Conservation (phyloP, 1,284 basidiomycete genomes). For the Stygiomarasmius scandens region DNA sequence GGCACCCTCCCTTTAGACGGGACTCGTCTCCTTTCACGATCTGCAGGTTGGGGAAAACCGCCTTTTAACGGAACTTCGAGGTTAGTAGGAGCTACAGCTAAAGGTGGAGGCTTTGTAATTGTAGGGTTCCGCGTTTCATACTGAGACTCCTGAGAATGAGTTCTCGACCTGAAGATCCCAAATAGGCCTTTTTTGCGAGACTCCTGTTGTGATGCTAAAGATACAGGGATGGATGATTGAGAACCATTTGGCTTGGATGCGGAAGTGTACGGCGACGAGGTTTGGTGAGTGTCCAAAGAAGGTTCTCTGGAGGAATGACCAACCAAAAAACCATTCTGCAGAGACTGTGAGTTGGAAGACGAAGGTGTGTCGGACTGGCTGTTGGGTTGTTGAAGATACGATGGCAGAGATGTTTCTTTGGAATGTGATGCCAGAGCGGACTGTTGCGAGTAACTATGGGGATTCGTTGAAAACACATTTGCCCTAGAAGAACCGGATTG, state of each 20-base stretch:
- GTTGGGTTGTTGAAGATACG: background rate
- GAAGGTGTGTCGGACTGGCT: conserved; percentile 9
- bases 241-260: conserved; percentile 39
- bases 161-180: conserved; percentile 31
- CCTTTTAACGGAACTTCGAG: background rate
- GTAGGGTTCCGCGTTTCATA: conserved; percentile 33
- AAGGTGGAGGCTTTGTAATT: conserved; percentile 21
- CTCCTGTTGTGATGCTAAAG: conserved; percentile 35
- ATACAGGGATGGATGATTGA: conserved; percentile 39
- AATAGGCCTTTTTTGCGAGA: conserved; percentile 38
- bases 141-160: conserved; percentile 10
- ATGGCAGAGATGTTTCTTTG: background rate
- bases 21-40: conserved; percentile 6
- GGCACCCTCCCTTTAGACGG: conserved; percentile 29
- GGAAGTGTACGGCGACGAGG: conserved; percentile 57
- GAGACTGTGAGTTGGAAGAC: background rate
- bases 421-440: background rate
- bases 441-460: background rate
- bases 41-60: background rate
- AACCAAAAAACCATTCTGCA: conserved; percentile 6
- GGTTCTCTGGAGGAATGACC: conserved; percentile 13
- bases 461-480: background rate
- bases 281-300: conserved; percentile 51
- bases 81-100: background rate
- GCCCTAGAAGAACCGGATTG: background rate